phyloP scores from a whole-genome alignment of 2,329 filamentous ascomycete species.

The Mycogone perniciosa region DNA sequence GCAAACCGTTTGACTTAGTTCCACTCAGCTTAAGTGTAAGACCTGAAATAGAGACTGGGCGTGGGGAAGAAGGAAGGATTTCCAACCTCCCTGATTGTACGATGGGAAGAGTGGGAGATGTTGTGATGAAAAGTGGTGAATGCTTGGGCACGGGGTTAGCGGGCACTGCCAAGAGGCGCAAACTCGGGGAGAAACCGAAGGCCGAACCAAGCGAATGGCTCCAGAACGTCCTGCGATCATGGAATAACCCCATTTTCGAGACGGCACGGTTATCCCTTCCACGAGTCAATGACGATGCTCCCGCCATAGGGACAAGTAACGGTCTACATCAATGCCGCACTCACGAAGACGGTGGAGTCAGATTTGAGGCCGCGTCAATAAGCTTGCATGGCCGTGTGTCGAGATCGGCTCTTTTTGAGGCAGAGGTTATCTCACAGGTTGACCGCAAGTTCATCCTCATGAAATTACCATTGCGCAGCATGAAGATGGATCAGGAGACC shows the following conservation, averaged over 20 bases:
- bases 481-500: not conserved
- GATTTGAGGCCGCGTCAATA: conserved; percentile 25
- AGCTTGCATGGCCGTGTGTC: conserved; percentile 47
- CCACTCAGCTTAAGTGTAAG: not conserved
- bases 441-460: conserved; percentile 84
- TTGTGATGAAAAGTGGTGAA: not conserved
- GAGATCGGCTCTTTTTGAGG: conserved; percentile 51
- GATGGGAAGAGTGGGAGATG: not conserved
- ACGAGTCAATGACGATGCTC: conserved; percentile 23
- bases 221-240: conserved; percentile 51
- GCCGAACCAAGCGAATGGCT: conserved; percentile 46
- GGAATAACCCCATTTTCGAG: conserved; percentile 74
- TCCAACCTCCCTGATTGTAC: not conserved
- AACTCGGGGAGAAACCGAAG: conserved; percentile 5
- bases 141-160: not conserved
- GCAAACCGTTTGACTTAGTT: conserved; percentile 38
- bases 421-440: conserved; percentile 71
- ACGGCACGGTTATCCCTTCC: conserved; percentile 40
- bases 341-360: conserved; percentile 13
- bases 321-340: conserved; percentile 6
- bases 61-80: not conserved
- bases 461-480: conserved; percentile 38
- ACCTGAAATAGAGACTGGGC: no score
- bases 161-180: not conserved
- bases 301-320: not conserved